These are phyloP conservation scores for Colletotrichum sublineola DNA, from an alignment of 2,329 filamentous ascomycete species.

Conservation along the genomic window DNA sequence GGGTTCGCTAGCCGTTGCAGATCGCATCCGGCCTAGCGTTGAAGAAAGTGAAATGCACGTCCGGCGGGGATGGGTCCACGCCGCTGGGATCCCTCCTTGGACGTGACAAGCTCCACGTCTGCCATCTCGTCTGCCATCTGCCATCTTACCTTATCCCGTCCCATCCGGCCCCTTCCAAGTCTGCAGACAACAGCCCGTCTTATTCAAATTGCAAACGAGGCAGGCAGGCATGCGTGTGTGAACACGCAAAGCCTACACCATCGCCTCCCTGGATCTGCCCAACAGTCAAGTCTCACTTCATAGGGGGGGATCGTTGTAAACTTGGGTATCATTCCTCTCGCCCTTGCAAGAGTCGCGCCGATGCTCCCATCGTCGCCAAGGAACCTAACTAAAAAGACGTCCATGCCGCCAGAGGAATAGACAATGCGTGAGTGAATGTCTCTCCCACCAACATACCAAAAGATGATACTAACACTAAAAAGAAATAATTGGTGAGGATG, in stretches of 20 bases:
- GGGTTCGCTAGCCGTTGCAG: constrained; percentile 27
- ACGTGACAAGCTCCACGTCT: constrained; percentile 28
- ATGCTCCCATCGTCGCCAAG: constrained; percentile 21
- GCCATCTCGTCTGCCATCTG: not conserved
- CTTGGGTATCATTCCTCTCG: constrained; percentile 42
- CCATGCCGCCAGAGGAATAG: not conserved
- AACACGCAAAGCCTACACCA: not conserved
- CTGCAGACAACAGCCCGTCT: too few species aligned
- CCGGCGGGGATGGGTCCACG: constrained; percentile 27
- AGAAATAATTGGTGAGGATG: constrained; percentile 9
- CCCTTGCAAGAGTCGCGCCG: constrained; percentile 31
- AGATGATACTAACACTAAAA: not conserved
- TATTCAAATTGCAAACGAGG: not conserved
- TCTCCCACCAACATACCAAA: constrained; percentile 1
- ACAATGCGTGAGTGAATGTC: constrained; percentile 13
- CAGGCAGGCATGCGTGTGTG: not conserved
- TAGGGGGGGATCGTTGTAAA: not conserved
- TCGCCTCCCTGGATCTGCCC: not conserved
- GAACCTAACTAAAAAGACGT: constrained; percentile 28
- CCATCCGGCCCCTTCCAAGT: not conserved
- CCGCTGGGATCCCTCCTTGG: constrained; percentile 24
- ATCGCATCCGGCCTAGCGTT: constrained; percentile 38
- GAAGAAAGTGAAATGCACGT: constrained; percentile 40
- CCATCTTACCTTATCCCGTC: not conserved
- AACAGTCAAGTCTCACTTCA: not conserved